Evolutionary conservation across 495 filamentous ascomycete genomes (phyloP).

Genomic region (Clavariopsis aquatica): DNA sequence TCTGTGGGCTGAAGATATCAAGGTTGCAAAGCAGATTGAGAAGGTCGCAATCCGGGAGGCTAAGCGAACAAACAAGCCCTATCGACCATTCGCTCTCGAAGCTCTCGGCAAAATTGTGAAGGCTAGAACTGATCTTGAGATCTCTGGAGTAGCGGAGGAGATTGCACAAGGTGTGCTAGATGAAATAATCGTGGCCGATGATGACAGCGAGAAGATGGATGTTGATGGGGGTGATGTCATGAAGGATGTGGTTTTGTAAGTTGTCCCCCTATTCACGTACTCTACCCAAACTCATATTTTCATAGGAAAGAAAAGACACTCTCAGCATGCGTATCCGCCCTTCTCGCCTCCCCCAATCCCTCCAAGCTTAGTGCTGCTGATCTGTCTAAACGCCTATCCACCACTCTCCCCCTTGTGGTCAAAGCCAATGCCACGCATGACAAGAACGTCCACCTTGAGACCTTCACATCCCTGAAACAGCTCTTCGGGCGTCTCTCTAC

Average conservation of each 20-base stretch:
- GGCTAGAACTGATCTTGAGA: slow-evolving; percentile 62
- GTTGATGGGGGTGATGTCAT: slow-evolving; percentile 49
- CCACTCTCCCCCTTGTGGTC: slow-evolving; percentile 19
- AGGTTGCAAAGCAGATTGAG: slow-evolving; percentile 51
- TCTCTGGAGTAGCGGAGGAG: slow-evolving; percentile 65
- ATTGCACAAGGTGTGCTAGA: slow-evolving; percentile 53
- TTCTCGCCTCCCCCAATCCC: slow-evolving; percentile 12
- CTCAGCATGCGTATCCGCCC: slow-evolving; percentile 23
- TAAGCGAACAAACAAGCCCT: slow-evolving; percentile 80
- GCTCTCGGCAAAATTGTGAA: slow-evolving; percentile 71
- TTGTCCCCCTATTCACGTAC: background rate
- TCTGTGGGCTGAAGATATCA: slow-evolving; percentile 57
- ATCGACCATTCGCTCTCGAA: slow-evolving; percentile 72
- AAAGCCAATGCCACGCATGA: slow-evolving; percentile 23
- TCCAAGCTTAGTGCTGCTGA: slow-evolving; percentile 2
- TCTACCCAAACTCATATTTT: slow-evolving; percentile 4
- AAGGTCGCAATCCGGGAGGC: slow-evolving; percentile 68
- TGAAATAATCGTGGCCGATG: slow-evolving; percentile 50
- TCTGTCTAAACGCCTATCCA: slow-evolving; percentile 15
- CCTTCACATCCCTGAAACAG: slow-evolving; percentile 30
- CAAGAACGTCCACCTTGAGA: slow-evolving; percentile 26
- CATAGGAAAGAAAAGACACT: slow-evolving; percentile 38
- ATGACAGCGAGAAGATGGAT: slow-evolving; percentile 59
- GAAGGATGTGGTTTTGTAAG: slow-evolving; percentile 35
- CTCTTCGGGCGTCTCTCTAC: slow-evolving; percentile 24